Percentiles rank a stretch among this genome's conserved stretches.
These are phyloP conservation scores for Colletotrichum coccodes DNA, from an alignment of 2,329 filamentous ascomycete species.

Conservation along the genomic window DNA sequence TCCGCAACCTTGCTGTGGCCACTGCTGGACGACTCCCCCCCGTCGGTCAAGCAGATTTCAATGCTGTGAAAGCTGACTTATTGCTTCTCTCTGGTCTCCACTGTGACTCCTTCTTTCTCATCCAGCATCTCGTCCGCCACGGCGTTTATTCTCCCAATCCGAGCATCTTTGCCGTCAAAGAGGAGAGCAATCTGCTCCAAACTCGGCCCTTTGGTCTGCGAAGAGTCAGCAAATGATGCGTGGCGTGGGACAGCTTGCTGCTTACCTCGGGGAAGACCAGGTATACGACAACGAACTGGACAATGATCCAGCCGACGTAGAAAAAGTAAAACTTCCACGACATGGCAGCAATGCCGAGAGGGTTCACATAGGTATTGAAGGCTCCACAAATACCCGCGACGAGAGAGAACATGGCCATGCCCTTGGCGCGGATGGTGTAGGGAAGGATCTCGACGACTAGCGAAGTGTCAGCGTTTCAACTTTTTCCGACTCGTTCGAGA, in stretches of 20 bases:
- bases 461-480: background rate
- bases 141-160: constrained; percentile 14
- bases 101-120: constrained; percentile 3
- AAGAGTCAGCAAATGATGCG: background rate
- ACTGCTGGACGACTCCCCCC: background rate
- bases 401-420: constrained; percentile 47
- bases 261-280: constrained; percentile 34
- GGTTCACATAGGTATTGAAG: constrained; percentile 55
- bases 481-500: no score
- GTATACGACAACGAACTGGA: constrained; percentile 52
- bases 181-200: constrained; percentile 35
- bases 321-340: constrained; percentile 68
- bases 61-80: background rate
- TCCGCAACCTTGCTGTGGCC: background rate
- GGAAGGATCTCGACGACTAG: constrained; percentile 59
- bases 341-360: constrained; percentile 60
- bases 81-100: constrained; percentile 11
- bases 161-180: constrained; percentile 31
- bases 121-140: constrained; percentile 28
- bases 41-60: background rate
- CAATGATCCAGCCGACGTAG: constrained; percentile 51
- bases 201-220: constrained; percentile 33
- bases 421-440: constrained; percentile 61
- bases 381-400: constrained; percentile 29
- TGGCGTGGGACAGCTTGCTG: accelerated